phyloP scores from a whole-genome alignment of 768 basidiomycete species.

The Kondoa subrosea region DNA sequence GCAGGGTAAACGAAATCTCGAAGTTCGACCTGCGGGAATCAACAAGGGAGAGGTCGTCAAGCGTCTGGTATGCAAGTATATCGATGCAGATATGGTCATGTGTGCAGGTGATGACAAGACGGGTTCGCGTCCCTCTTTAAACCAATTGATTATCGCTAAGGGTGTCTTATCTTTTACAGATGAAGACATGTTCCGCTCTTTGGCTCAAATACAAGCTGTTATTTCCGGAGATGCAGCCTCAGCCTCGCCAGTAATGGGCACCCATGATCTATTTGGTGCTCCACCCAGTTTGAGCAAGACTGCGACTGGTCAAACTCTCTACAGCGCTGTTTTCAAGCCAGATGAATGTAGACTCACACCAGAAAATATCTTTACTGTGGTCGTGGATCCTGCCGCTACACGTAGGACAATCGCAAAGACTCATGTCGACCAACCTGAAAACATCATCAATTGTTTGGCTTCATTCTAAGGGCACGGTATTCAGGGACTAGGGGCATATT shows the following conservation, averaged over 20 bases:
- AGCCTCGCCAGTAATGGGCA: neutral
- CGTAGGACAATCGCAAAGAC: constrained; percentile 80
- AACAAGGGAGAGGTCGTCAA: constrained; percentile 99
- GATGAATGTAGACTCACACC: constrained; percentile 41
- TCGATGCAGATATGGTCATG: constrained; percentile 87
- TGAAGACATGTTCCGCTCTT: constrained; percentile 97
- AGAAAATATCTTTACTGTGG: constrained; percentile 71
- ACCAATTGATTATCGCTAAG: constrained; percentile 4
- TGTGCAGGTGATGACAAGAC: constrained; percentile 95
- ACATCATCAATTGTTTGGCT: constrained; percentile 61
- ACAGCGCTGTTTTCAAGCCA: constrained; percentile 22
- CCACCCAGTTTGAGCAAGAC: neutral
- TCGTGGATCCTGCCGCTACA: constrained; percentile 64
- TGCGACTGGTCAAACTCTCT: constrained; percentile 7
- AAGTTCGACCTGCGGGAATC: constrained; percentile 83
- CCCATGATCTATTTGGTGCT: neutral
- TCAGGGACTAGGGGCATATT: too few species aligned
- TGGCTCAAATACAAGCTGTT: constrained; percentile 29
- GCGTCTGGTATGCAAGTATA: constrained; percentile 76
- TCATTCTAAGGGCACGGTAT: neutral
- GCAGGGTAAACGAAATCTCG: constrained; percentile 86
- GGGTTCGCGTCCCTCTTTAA: constrained; percentile 10
- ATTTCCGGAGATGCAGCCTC: neutral
- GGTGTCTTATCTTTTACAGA: constrained; percentile 49
- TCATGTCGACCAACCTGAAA: constrained; percentile 78